Conservation (phyloP, 163 green algal species). For the Scenedesmus sp. region DNA sequence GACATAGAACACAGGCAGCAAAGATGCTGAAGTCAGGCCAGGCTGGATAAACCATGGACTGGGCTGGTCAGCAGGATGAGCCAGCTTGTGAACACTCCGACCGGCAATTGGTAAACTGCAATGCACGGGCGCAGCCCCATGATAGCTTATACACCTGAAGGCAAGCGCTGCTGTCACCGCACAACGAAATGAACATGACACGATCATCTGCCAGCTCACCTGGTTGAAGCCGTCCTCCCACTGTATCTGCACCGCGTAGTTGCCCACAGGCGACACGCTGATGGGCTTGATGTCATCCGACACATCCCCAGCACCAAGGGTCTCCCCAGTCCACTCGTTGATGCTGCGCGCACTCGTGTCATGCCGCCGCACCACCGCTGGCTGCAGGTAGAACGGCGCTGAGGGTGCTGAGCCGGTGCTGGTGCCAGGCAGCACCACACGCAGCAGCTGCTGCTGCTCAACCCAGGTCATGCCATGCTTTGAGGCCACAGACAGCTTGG, state of each 20-base stretch:
- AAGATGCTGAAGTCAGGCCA: neutral
- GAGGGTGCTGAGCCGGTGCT: neutral
- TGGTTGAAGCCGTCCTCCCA: slow-evolving; percentile 98
- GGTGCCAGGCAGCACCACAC: slow-evolving; percentile 71
- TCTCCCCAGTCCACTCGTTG: slow-evolving; percentile 88
- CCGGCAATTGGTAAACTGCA: no score
- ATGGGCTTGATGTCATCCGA: slow-evolving; percentile 82
- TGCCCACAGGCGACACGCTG: slow-evolving; percentile 87
- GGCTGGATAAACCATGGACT: neutral
- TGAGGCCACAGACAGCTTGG: slow-evolving; percentile 78
- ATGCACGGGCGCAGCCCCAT: no score
- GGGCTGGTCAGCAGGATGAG: neutral
- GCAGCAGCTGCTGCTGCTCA: slow-evolving; percentile 69
- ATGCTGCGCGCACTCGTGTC: slow-evolving; percentile 87
- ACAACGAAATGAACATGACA: neutral
- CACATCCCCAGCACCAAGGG: slow-evolving; percentile 72
- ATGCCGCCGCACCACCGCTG: slow-evolving; percentile 86
- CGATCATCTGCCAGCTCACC: slow-evolving; percentile 53
- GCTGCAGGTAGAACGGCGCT: slow-evolving; percentile 82
- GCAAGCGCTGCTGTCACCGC: neutral
- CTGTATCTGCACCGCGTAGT: slow-evolving; percentile 97
- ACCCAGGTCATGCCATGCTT: slow-evolving; percentile 81
- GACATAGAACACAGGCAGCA: neutral
- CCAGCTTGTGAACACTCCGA: no score
- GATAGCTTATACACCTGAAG: no score